phyloP scores from a whole-genome alignment of 768 basidiomycete species.

The Gyrodon lividus region DNA sequence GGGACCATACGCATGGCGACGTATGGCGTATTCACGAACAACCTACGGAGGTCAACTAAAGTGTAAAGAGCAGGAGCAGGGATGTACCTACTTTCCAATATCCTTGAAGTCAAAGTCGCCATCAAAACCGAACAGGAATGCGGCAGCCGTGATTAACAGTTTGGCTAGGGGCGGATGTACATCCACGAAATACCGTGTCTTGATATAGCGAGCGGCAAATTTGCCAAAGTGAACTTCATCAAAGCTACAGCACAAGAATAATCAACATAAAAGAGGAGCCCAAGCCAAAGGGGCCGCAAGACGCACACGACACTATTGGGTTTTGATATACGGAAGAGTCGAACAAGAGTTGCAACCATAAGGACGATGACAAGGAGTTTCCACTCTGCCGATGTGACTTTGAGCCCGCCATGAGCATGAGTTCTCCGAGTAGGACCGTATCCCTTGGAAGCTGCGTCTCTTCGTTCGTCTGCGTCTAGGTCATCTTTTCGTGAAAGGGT shows the following conservation, averaged over 20 bases:
- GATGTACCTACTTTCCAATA: constrained; percentile 79
- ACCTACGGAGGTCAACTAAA: constrained; percentile 40
- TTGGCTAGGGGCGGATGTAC: constrained; percentile 98
- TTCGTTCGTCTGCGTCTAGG: constrained; percentile 71
- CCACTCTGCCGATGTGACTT: constrained; percentile 70
- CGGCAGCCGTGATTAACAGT: constrained; percentile 89
- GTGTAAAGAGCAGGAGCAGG: background rate
- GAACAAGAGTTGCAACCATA: constrained; percentile 73
- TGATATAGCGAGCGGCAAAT: constrained; percentile 93
- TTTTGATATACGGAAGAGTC: constrained; percentile 80
- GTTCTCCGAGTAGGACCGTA: constrained; percentile 51
- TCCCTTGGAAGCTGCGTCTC: constrained; percentile 68
- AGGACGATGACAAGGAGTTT: constrained; percentile 67
- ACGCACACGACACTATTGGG: constrained; percentile 93
- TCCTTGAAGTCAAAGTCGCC: constrained; percentile 98
- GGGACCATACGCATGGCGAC: constrained; percentile 98
- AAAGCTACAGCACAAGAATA: constrained; percentile 53
- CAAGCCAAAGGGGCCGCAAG: background rate
- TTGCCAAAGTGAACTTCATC: constrained; percentile 99
- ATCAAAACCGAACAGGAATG: constrained; percentile 82
- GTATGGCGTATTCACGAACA: constrained; percentile 87
- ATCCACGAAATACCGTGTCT: constrained; percentile 88
- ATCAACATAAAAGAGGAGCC: background rate
- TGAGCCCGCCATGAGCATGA: constrained; percentile 57
- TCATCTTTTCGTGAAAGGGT: constrained; percentile 49